Base-by-base conservation (phyloP, 257 asterid species). In the Leptodermis oblonga region DNA sequence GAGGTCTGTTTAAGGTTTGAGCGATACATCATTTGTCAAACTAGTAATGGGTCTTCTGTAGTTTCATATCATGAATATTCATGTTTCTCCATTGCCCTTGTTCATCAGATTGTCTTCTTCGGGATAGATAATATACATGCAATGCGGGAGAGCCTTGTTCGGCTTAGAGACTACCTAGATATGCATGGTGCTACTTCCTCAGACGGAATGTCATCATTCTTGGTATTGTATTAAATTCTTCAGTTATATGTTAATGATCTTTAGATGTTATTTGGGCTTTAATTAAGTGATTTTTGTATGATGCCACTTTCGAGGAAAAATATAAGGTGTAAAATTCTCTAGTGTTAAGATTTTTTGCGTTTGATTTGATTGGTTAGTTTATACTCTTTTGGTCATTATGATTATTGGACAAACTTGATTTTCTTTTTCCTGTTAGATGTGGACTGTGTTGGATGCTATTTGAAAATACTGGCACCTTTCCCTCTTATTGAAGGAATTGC, bases 41-140 rank as follows among this genome's bases (percentile, higher is more conserved):
- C 62, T 68, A 49, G 10, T 34, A 36, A 25, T 15, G 5, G 13
- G 43, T 26, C 36, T 26, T 28, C 70, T 33, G 41, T 23, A 12
- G 26, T 22, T 49, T 52, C 33, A 34, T 69, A 62, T 55, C 53
- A 4, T 61, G 41, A 22, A 23, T 52, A 66, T 73, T 67, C 17
- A 75, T 60, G 64, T 65, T 67, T 67, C 23, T 46, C 73, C 18
- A 18, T 59, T 80, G 73, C 42, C 51, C 42, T 67, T 62, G 20
- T 67, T 71, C 48, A 67, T 64, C 90, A 91, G 99, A 84, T 91
- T 65, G 97, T 94, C 77, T 94, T 94, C 85, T 89, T 94, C 70
- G 99, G 99, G 67, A 94, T 94, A 73, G 99, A 91, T 80, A 94
- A 94, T 70, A 91, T 94, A 78, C 97, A 89, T 81, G 96, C 99